Base-by-base conservation (phyloP, 345 rosid species). In the Eucalyptus guilfoylei region DNA sequence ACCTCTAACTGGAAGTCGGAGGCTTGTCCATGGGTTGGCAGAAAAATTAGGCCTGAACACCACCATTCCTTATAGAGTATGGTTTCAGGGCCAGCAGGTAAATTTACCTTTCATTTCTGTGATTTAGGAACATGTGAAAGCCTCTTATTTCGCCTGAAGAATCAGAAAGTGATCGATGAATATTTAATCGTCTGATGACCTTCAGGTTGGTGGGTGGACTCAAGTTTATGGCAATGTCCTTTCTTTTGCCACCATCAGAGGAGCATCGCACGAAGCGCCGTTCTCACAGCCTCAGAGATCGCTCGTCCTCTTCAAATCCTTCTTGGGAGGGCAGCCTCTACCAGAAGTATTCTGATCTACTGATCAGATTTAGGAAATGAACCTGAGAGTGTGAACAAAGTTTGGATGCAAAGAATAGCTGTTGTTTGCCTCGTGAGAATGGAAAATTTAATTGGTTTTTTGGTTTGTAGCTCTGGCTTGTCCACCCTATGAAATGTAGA, bases 161-260 rank as follows among this genome's bases (percentile, higher is more conserved):
- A 62, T 49, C 28, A 37, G 64, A 54, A 19, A 16, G 87, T 81
- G 13, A 87, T 37, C 28, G 28, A 19, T 6, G 83, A 37, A 37
- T 76, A 76, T 76, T 76, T 37, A 3, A 76, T 76, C 83, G 12
- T 76, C 45, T 76, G 83, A 37, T 76, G 83, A 76, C 14, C 83
- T 37, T 91, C 88, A 97, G 99, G 99, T 97, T 45, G 99, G 99
- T 48, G 99, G 99, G 58, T 97, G 99, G 99, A 97, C 99, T 91
- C 99, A 97, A 91, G 99, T 95, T 89, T 95, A 96, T 88, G 97
- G 97, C 12, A 90, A 95, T 86, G 89, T 95, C 87, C 91, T 97
- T 87, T 94, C 99, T 7, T 97, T 96, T 93, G 99, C 99, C n/a
- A 97, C 99, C 30, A 96, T 96, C 52, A 92, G 99, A 94, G 99